Evolutionary conservation across 495 filamentous ascomycete species (phyloP).

Genomic region (Bathelium albidoporum): DNA sequence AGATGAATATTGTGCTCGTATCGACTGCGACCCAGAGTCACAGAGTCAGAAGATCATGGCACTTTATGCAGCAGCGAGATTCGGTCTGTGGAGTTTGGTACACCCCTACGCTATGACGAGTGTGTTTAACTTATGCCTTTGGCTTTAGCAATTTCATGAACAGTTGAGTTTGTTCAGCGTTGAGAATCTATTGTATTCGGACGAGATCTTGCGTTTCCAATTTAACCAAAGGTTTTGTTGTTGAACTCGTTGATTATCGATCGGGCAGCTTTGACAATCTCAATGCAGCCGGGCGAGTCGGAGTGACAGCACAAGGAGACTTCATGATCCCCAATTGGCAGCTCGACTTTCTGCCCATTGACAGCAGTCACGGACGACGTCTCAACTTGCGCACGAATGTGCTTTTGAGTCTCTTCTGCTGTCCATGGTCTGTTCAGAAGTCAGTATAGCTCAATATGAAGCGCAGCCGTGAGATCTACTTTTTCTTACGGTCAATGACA

Average conservation of each 20-base stretch:
- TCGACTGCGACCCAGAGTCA: too few relatives aligned
- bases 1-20: too few relatives aligned
- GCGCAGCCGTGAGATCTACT: slow-evolving; percentile 15
- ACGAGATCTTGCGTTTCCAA: too few relatives aligned
- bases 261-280: slow-evolving; percentile 41
- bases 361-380: slow-evolving; percentile 36
- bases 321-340: slow-evolving; percentile 39
- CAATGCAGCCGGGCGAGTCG: slow-evolving; percentile 42
- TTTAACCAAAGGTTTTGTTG: slow-evolving; percentile 12
- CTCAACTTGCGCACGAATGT: slow-evolving; percentile 39
- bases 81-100: too few relatives aligned
- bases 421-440: slow-evolving; percentile 34
- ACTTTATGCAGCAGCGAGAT: too few relatives aligned
- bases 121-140: too few relatives aligned
- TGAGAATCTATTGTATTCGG: too few relatives aligned
- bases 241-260: slow-evolving; percentile 29
- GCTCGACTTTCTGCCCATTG: slow-evolving; percentile 35
- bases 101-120: too few relatives aligned
- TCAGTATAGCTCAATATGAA: not conserved
- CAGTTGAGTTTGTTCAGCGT: too few relatives aligned
- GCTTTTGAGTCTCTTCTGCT: slow-evolving; percentile 33
- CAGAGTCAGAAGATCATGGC: too few relatives aligned
- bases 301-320: slow-evolving; percentile 47
- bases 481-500: slow-evolving; percentile 48
- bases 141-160: too few relatives aligned